These are phyloP conservation scores for Falciphora oryzae DNA, from an alignment of 2,329 filamentous ascomycete species.

Conservation along the genomic window DNA sequence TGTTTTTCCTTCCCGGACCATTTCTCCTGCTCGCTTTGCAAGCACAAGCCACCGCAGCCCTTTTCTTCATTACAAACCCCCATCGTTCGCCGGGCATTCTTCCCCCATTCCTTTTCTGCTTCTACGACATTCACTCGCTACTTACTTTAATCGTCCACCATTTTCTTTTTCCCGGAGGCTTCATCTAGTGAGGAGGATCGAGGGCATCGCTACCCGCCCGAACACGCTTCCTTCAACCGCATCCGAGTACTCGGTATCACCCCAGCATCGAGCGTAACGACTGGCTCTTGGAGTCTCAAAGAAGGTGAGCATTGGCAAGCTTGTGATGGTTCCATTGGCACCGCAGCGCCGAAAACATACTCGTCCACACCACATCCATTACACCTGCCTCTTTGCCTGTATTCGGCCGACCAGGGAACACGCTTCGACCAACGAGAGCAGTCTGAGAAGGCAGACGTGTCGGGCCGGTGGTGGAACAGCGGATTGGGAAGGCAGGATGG, in stretches of 20 bases:
- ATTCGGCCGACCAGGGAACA: no score
- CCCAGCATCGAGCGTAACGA: not conserved
- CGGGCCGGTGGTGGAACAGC: no score
- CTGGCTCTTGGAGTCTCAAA: not conserved
- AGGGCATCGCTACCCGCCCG: not conserved
- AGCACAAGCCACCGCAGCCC: conserved; percentile 6
- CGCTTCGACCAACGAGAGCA: not conserved
- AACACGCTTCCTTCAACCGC: not conserved
- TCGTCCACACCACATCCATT: not conserved
- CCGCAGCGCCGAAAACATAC: not conserved
- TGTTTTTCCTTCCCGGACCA: not conserved
- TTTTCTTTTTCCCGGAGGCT: conserved; percentile 1
- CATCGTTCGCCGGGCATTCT: conserved; percentile 10
- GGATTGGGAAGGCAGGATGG: not conserved
- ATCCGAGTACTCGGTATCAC: not conserved
- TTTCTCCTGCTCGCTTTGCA: conserved; percentile 5
- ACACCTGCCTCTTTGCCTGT: no score
- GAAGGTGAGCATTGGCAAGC: not conserved
- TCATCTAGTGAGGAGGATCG: not conserved
- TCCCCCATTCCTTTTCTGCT: conserved; percentile 7
- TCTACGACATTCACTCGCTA: conserved; percentile 10
- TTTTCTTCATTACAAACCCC: conserved; percentile 2
- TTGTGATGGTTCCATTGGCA: not conserved
- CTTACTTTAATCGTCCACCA: conserved; percentile 8
- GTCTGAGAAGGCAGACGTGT: not conserved